Evolutionary conservation across 2,329 filamentous ascomycete genomes (phyloP).

Genomic region (Ophiosphaerella herpotricha): DNA sequence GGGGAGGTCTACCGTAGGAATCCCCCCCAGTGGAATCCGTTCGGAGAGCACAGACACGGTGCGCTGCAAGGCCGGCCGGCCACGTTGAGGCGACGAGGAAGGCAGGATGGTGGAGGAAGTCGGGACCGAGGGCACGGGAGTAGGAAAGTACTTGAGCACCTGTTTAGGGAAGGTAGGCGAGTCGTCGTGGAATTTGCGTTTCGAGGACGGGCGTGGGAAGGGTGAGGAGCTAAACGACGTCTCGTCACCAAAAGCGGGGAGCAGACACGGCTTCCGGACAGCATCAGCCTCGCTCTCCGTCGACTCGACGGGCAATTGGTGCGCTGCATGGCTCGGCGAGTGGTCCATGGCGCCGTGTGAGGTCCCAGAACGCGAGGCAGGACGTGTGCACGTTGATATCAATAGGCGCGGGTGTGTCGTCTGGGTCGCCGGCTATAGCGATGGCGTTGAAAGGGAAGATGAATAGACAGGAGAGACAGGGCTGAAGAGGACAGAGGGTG

Average conservation of each 20-base stretch:
- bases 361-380: conserved; percentile 33
- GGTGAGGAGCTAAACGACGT: conserved; percentile 81
- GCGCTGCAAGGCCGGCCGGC: conserved; percentile 60
- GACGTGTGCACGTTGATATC: conserved; percentile 33
- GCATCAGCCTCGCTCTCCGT: conserved; percentile 31
- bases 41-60: conserved; percentile 68
- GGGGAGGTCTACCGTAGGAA: conserved; percentile 81
- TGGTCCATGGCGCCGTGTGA: conserved; percentile 38
- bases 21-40: conserved; percentile 78
- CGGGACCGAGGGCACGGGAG: conserved; percentile 68
- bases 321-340: conserved; percentile 30
- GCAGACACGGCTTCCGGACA: conserved; percentile 68
- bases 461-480: conserved; percentile 16
- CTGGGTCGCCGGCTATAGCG: conserved; percentile 28
- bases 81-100: conserved; percentile 68
- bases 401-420: conserved; percentile 27
- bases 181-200: conserved; percentile 65
- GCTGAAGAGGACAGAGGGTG: conserved; percentile 23
- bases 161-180: conserved; percentile 53
- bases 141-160: conserved; percentile 77
- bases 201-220: conserved; percentile 68
- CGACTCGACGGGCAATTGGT: conserved; percentile 34
- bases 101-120: conserved; percentile 93
- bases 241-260: conserved; percentile 67
- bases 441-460: conserved; percentile 13